phyloP scores from a whole-genome alignment of 805 yeast species.

The Ogataea glucozyma region DNA sequence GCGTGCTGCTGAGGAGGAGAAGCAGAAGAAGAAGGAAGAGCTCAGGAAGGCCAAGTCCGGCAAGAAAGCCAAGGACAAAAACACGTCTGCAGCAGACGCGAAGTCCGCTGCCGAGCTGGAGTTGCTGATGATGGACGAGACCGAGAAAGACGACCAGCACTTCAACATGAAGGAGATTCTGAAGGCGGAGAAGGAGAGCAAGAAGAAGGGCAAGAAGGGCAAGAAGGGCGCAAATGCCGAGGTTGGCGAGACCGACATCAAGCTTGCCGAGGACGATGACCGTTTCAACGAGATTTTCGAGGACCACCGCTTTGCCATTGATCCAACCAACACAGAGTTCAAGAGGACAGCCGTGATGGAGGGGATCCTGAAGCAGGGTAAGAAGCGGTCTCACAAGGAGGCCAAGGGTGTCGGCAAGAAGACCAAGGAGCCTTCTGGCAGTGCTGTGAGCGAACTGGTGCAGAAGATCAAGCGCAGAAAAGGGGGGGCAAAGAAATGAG shows the following conservation, averaged over 20 bases:
- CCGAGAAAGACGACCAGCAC: constrained; percentile 53
- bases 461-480: constrained; percentile 46
- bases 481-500: not conserved
- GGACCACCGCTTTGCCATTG: constrained; percentile 89
- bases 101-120: constrained; percentile 71
- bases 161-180: constrained; percentile 78
- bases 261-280: constrained; percentile 75
- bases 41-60: constrained; percentile 29
- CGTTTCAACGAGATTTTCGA: constrained; percentile 85
- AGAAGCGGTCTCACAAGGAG: constrained; percentile 38
- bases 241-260: constrained; percentile 42
- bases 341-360: constrained; percentile 88
- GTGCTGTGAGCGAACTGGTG: constrained; percentile 40
- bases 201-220: constrained; percentile 49
- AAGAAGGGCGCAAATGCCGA: constrained; percentile 50
- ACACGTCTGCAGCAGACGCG: constrained; percentile 37
- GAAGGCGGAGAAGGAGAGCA: constrained; percentile 68
- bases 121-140: constrained; percentile 67
- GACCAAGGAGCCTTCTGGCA: constrained; percentile 6
- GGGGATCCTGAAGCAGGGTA: constrained; percentile 74
- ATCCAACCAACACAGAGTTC: constrained; percentile 88
- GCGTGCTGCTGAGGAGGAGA: constrained; percentile 51
- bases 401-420: constrained; percentile 25
- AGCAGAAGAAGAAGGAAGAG: constrained; percentile 41
- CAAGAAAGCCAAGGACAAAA: constrained; percentile 24